These are phyloP conservation scores for Dendrobium chrysotoxum DNA, from an alignment of 106 monocot species.

Conservation along the genomic window DNA sequence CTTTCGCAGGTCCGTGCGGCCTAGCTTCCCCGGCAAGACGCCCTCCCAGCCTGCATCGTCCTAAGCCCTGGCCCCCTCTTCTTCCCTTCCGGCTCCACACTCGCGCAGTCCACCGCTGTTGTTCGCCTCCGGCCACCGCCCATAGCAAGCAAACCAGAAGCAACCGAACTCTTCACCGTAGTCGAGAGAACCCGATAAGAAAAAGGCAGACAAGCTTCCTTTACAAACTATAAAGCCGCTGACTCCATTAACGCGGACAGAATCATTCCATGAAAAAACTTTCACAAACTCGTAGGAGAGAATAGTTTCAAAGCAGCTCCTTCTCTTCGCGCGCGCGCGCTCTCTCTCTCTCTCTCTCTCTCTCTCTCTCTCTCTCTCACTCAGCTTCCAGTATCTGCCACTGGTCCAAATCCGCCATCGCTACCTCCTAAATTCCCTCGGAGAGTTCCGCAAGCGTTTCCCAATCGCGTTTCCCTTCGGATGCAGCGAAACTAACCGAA, in stretches of 20 bases:
- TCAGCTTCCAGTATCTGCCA: not conserved
- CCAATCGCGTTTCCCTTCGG: not conserved
- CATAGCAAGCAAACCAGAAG: slow-evolving; percentile 6
- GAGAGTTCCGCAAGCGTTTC: not conserved
- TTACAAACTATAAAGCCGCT: slow-evolving; percentile 1
- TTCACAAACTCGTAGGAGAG: slow-evolving; percentile 1
- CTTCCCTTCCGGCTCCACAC: slow-evolving; percentile 28
- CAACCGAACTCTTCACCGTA: not conserved
- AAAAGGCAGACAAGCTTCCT: not conserved
- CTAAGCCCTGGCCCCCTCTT: slow-evolving; percentile 39
- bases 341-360: not conserved
- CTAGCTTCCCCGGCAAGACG: slow-evolving; percentile 55
- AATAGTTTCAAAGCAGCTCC: not conserved
- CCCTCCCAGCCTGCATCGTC: slow-evolving; percentile 49
- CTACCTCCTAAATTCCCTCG: slow-evolving; percentile 3
- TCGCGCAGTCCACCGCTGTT: slow-evolving; percentile 16
- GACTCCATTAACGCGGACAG: slow-evolving; percentile 3
- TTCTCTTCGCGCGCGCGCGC: not conserved
- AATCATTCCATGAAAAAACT: not conserved
- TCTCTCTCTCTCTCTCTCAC: not conserved
- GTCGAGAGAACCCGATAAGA: not conserved
- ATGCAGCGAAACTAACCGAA: not conserved
- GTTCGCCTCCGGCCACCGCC: slow-evolving; percentile 14
- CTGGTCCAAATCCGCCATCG: not conserved
- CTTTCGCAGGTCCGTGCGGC: slow-evolving; percentile 22